phyloP scores from a whole-genome alignment of 2,329 filamentous ascomycete species.

The Lasiodiplodia theobromae region DNA sequence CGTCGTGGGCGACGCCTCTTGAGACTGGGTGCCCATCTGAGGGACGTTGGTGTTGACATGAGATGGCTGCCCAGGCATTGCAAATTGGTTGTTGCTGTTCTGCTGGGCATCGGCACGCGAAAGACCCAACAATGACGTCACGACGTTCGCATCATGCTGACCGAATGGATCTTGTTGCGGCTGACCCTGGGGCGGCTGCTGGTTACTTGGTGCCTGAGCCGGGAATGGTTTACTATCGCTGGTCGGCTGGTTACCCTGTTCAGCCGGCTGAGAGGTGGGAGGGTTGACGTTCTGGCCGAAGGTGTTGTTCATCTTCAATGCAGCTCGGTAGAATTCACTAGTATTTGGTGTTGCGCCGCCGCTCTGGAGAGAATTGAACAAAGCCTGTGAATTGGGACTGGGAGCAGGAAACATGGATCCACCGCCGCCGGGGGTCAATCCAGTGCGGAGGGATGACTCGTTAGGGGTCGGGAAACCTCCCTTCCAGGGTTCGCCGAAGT shows the following conservation, averaged over 20 bases:
- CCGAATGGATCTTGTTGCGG: slow-evolving; percentile 71
- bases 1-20: slow-evolving; percentile 58
- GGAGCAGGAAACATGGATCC: slow-evolving; percentile 97
- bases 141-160: slow-evolving; percentile 78
- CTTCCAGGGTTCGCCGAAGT: slow-evolving; percentile 84
- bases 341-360: slow-evolving; percentile 89
- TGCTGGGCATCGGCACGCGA: slow-evolving; percentile 29
- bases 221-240: slow-evolving; percentile 53
- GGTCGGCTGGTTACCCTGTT: slow-evolving; percentile 55
- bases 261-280: slow-evolving; percentile 53
- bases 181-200: slow-evolving; percentile 51
- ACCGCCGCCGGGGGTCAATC: slow-evolving; percentile 90
- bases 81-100: slow-evolving; percentile 60
- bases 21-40: slow-evolving; percentile 52
- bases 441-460: slow-evolving; percentile 91
- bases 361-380: slow-evolving; percentile 80
- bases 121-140: slow-evolving; percentile 30
- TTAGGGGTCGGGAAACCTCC: slow-evolving; percentile 93
- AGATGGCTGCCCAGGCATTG: slow-evolving; percentile 51
- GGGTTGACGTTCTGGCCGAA: slow-evolving; percentile 46
- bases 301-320: slow-evolving; percentile 66
- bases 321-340: slow-evolving; percentile 92
- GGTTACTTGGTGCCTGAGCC: slow-evolving; percentile 47
- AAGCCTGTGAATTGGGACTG: slow-evolving; percentile 83
- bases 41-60: slow-evolving; percentile 48